Conservation (phyloP, 2,329 filamentous ascomycete species). For the Arthrobotrys sphaeroides region DNA sequence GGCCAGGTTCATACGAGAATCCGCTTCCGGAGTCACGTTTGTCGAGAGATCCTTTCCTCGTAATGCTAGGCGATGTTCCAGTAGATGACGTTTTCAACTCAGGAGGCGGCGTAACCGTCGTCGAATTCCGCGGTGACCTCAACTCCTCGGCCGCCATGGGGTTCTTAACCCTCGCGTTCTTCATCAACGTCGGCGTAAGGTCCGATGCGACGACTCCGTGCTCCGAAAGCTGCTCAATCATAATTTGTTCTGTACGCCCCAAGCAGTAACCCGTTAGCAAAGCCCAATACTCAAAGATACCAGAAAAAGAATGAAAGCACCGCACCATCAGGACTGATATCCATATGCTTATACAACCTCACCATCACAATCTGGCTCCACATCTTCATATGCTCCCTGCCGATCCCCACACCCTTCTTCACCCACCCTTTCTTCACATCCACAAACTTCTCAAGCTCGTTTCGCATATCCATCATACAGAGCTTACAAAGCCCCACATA, state of each 20-base stretch:
- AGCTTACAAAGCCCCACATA: conserved; percentile 91
- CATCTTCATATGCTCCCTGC: conserved; percentile 84
- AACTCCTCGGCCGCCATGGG: conserved; percentile 71
- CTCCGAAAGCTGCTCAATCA: conserved; percentile 96
- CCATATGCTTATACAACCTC: conserved; percentile 92
- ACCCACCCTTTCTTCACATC: conserved; percentile 67
- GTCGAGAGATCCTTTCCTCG: conserved; percentile 42
- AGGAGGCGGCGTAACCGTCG: conserved; percentile 57
- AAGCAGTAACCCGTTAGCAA: background rate
- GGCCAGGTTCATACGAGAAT: conserved; percentile 36
- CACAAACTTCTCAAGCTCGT: conserved; percentile 72
- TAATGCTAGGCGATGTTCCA: conserved; percentile 58
- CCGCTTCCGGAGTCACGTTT: conserved; percentile 53
- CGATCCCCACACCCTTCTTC: conserved; percentile 76
- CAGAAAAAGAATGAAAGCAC: background rate
- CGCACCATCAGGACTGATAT: conserved; percentile 75
- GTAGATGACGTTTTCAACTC: conserved; percentile 59
- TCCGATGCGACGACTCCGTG: conserved; percentile 89
- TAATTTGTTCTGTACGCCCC: conserved; percentile 77
- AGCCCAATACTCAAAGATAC: background rate
- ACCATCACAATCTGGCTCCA: conserved; percentile 99
- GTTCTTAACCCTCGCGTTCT: conserved; percentile 91
- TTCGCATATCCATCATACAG: conserved; percentile 79
- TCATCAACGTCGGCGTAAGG: conserved; percentile 84
- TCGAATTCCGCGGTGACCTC: conserved; percentile 52